Base-by-base conservation (phyloP, 345 rosid genomes). In the Odontarrhena argentea region DNA sequence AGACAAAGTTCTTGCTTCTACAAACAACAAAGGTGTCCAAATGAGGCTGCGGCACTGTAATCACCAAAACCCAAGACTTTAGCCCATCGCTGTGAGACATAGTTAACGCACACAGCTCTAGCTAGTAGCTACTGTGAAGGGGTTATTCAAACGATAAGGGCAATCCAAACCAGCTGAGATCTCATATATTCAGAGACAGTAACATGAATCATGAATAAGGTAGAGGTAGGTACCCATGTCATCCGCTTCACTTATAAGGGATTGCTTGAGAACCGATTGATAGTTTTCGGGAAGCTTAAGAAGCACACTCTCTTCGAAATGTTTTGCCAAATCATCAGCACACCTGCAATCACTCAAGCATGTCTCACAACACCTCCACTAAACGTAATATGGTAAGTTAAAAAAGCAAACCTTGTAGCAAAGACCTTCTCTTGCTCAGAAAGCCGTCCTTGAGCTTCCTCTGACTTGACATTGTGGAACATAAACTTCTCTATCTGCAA, bases 401-500 rank as follows among this genome's bases (percentile, higher is more conserved):
- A 0, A 53, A 25, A 26, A 6, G 47, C 22, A 66, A 60, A 93
- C 97, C 89, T 91, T 74, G 73, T 73, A 14, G 91, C 86, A 69
- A 82, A 86, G 45, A 41, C 41, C 63, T 86, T 83, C 76, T 93
- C 92, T 57, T 81, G 78, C 69, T 70, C 59, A 45, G 95, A 88
- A 34, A 91, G 83, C 51, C 84, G 82, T 9, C 65, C 77, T 40
- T 79, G 45, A 42, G 81, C 71, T 68, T 76, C 79, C n/a, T 84
- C 84, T 11, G 67, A 81, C 73, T 81, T 84, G 28, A 80, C 55
- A 40, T 81, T 82, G 63, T 82, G 84, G 77, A 87, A 82, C 84
- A 91, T 74, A 67, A 79, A 84, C 74, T 86, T 85, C 80, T 85
- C 97, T 61, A 93, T 87, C 97, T 91, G 81, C 65, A 77, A 52